Evolutionary conservation across 805 yeast genomes (phyloP).

Genomic region (Wickerhamomyces bovis): DNA sequence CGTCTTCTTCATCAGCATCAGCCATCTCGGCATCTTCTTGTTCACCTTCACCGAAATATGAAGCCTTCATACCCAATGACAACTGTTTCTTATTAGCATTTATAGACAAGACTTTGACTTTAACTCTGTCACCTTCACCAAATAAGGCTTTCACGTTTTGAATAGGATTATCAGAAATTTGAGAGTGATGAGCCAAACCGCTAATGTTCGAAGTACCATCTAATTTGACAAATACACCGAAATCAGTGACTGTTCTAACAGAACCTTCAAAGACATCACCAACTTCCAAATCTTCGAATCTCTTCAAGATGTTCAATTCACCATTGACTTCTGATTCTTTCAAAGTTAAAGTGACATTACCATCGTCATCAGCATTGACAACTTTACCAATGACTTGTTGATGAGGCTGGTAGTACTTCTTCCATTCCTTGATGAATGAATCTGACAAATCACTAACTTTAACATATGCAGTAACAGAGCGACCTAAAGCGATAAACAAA

Average conservation of each 20-base stretch:
- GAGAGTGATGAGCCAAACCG: slow-evolving; percentile 84
- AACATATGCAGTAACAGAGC: slow-evolving; percentile 68
- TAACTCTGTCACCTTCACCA: slow-evolving; percentile 86
- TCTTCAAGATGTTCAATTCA: slow-evolving; percentile 48
- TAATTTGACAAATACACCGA: slow-evolving; percentile 84
- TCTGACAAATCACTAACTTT: slow-evolving; percentile 80
- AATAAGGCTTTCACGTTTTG: slow-evolving; percentile 60
- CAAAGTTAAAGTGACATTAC: slow-evolving; percentile 67
- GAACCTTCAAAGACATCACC: slow-evolving; percentile 76
- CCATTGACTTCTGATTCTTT: slow-evolving; percentile 80
- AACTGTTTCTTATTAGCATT: slow-evolving; percentile 64
- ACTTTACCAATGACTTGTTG: slow-evolving; percentile 76
- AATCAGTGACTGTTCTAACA: slow-evolving; percentile 71
- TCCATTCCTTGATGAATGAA: slow-evolving; percentile 81
- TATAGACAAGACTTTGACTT: slow-evolving; percentile 67
- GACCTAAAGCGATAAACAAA: slow-evolving; percentile 69
- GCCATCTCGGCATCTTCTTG: slow-evolving; percentile 28
- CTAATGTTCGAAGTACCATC: slow-evolving; percentile 68
- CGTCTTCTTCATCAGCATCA: slow-evolving; percentile 22
- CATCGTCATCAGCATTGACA: slow-evolving; percentile 51
- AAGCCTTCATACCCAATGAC: slow-evolving; percentile 91
- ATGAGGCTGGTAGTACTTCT: slow-evolving; percentile 60
- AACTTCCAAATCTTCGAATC: slow-evolving; percentile 58
- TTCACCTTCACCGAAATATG: slow-evolving; percentile 55
- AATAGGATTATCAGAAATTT: slow-evolving; percentile 67